Evolutionary conservation across 768 basidiomycete genomes (phyloP), one percentile per base, ranked within the genome.

Genomic region (Exsudoporus frostii): DNA sequence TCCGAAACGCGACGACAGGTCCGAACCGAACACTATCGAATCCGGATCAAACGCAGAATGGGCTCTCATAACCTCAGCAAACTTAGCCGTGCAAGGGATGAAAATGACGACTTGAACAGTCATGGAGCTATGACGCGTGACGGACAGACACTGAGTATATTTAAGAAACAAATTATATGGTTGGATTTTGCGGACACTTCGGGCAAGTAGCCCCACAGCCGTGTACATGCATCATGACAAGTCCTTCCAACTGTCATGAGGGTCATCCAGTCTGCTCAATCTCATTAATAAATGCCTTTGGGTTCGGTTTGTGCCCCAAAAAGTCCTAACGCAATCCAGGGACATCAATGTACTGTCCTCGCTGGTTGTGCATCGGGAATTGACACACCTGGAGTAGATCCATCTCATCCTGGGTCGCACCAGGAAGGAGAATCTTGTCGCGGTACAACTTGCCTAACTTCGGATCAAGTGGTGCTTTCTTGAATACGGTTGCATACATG

Each of bases 371-470:
- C 27, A 24, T 43, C 10, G n/a, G 20, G 10, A 13, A 8, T 25
- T 13, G 32, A 51, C 57, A n/a, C 53, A 85, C 89, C 78, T 85
- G 77, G 51, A 94, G 77, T 13, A 85, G 85, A 45, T 87, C 59
- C 50, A 83, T 68, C 64, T 92, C 91, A 55, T 92, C 90, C 15
- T 86, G 79, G 61, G 83, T 86, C 24, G 87, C 89, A 29, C 91
- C 59, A 20, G 79, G 79, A 36, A 72, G 71, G n/a, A 93, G 76
- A 58, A 93, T 91, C 68, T 83, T 82, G 48, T 87, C 78, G 11
- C 90, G 79, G 67, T 92, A 93, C 22, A 70, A 74, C 55, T 77
- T 73, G 7, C 91, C 89, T 24, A 80, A 79, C 24, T 68, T 72
- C 4, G 86, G 82, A 61, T 85, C 81, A 46, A 92, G 77, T 19